These are phyloP conservation scores for Ephemerocybe angulata DNA, from an alignment of 768 basidiomycete species.

Conservation along the genomic window DNA sequence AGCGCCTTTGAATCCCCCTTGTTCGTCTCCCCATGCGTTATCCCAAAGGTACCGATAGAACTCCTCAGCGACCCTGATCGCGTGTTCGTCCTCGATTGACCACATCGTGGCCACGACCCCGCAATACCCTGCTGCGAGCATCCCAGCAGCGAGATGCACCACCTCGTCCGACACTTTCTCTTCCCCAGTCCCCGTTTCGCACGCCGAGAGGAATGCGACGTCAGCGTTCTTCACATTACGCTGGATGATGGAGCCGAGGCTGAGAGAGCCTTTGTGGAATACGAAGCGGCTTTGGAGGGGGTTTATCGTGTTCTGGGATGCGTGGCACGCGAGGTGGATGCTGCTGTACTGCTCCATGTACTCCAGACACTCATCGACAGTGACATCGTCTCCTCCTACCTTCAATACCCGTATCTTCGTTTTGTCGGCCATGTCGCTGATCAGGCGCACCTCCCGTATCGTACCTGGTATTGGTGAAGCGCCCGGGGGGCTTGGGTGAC, in stretches of 20 bases:
- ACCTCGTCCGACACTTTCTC: too few relatives aligned
- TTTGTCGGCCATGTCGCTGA: background rate
- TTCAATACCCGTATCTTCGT: conserved; percentile 17
- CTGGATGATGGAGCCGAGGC: background rate
- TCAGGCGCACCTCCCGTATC: background rate
- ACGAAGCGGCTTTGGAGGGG: conserved; percentile 1
- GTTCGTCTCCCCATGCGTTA: background rate
- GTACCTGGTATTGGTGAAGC: too few relatives aligned
- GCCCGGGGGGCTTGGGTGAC: too few relatives aligned
- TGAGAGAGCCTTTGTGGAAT: background rate
- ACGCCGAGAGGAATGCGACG: conserved; percentile 7
- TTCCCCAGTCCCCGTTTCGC: too few relatives aligned
- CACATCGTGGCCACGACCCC: conserved; percentile 9
- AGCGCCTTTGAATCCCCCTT: background rate
- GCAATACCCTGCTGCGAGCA: conserved; percentile 6
- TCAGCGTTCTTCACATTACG: background rate
- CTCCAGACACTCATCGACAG: background rate
- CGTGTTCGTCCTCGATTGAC: conserved; percentile 3
- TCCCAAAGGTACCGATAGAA: conserved; percentile 5
- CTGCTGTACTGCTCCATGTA: background rate
- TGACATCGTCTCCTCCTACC: conserved; percentile 8
- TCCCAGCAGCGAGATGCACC: too few relatives aligned
- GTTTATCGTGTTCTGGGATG: too few relatives aligned
- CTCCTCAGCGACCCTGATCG: background rate
- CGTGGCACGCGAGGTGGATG: conserved; percentile 8